A percentile compares a stretch with the other conserved stretches of the same genome.
Evolutionary conservation across 2,329 filamentous ascomycete genomes (phyloP).

Genomic region (Bipolaris cookei): DNA sequence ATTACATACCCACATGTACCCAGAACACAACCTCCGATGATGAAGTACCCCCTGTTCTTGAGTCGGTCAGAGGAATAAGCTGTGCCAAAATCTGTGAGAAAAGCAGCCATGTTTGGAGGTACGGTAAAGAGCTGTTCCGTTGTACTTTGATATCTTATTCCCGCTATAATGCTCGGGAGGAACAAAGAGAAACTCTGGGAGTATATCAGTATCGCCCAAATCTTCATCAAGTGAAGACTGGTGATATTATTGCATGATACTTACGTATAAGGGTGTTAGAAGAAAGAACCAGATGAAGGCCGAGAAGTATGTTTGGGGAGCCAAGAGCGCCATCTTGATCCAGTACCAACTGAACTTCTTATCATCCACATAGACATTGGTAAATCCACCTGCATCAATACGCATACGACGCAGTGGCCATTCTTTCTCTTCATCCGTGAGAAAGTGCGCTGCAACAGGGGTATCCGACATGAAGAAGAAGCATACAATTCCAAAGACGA

Average conservation of each 20-base stretch:
- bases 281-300: conserved; percentile 44
- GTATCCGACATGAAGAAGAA: conserved; percentile 62
- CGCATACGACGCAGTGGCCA: conserved; percentile 37
- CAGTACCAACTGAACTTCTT: conserved; percentile 53
- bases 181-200: conserved; percentile 47
- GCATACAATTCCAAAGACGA: conserved; percentile 51
- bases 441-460: conserved; percentile 42
- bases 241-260: not conserved
- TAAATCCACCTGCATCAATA: conserved; percentile 36
- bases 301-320: conserved; percentile 51
- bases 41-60: conserved; percentile 53
- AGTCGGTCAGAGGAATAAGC: conserved; percentile 56
- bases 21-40: conserved; percentile 58
- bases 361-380: conserved; percentile 40
- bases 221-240: not conserved
- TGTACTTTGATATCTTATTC: conserved; percentile 49
- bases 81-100: conserved; percentile 43
- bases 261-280: conserved; percentile 55
- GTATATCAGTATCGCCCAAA: conserved; percentile 5
- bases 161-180: conserved; percentile 48
- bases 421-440: conserved; percentile 37
- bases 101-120: conserved; percentile 53
- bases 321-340: conserved; percentile 44
- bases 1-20: conserved; percentile 58
- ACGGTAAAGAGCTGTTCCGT: conserved; percentile 49